Evolutionary conservation across 2,329 filamentous ascomycete species (phyloP).

Genomic region (Xylaria sp.): DNA sequence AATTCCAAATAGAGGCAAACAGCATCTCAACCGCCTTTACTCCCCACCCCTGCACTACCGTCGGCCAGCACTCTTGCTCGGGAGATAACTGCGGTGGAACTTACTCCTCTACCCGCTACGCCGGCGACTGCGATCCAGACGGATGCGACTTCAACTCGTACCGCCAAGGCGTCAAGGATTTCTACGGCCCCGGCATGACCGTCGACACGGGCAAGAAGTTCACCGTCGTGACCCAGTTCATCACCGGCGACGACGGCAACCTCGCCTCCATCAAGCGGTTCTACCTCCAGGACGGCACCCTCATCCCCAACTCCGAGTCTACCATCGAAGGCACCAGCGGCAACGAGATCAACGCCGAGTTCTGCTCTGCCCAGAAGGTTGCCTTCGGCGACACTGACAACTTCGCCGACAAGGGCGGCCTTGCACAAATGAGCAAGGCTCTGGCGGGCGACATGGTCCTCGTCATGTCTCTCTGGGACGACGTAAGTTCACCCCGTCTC

Average conservation of each 20-base stretch:
- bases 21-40: conserved; percentile 68
- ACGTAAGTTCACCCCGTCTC: conserved; percentile 49
- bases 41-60: conserved; percentile 66
- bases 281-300: conserved; percentile 68
- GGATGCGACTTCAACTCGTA: conserved; percentile 74
- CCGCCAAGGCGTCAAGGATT: conserved; percentile 68
- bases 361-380: conserved; percentile 65
- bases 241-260: conserved; percentile 56
- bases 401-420: conserved; percentile 64
- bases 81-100: conserved; percentile 60
- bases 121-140: conserved; percentile 69
- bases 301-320: conserved; percentile 55
- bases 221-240: conserved; percentile 71
- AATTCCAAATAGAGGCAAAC: conserved; percentile 61
- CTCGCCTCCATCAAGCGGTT: conserved; percentile 66
- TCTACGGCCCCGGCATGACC: conserved; percentile 67
- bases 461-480: conserved; percentile 70
- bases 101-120: conserved; percentile 62
- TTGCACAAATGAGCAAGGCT: conserved; percentile 63
- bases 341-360: conserved; percentile 61
- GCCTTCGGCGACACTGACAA: conserved; percentile 63
- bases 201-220: conserved; percentile 66
- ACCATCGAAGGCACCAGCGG: conserved; percentile 47
- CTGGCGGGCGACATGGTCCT: conserved; percentile 68
- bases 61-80: conserved; percentile 59